Evolutionary conservation across 225 moss, liverwort and hornwort genomes (phyloP).

Genomic region (Ulota crispa): DNA sequence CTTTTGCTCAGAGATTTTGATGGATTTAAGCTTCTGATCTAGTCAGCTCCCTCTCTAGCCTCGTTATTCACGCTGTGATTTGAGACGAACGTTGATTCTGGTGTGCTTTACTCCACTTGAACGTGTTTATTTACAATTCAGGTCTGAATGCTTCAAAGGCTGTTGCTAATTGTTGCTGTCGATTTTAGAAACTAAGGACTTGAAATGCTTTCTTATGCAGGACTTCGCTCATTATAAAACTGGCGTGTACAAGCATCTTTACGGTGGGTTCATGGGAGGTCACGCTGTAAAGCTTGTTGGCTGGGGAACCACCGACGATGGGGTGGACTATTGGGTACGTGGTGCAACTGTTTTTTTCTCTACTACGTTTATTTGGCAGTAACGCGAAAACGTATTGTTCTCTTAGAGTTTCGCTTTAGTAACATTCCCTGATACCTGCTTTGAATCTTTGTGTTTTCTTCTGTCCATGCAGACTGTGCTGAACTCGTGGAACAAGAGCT

Average conservation of each 20-base stretch:
- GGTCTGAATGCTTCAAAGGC: background rate
- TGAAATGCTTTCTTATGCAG: conserved; percentile 17
- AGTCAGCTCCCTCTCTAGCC: background rate
- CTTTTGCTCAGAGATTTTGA: background rate
- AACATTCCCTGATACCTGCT: background rate
- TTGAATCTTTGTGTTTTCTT: background rate
- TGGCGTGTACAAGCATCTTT: conserved; percentile 78
- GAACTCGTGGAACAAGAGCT: conserved; percentile 83
- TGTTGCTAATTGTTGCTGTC: background rate
- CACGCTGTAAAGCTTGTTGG: conserved; percentile 96
- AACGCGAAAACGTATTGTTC: background rate
- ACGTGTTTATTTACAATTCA: background rate
- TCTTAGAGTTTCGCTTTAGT: background rate
- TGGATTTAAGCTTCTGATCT: background rate
- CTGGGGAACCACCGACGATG: conserved; percentile 83
- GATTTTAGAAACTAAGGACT: background rate
- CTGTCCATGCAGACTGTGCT: conserved; percentile 50
- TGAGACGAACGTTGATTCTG: background rate
- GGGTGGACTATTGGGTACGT: conserved; percentile 85
- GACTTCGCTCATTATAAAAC: conserved; percentile 88
- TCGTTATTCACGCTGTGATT: background rate
- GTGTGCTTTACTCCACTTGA: background rate
- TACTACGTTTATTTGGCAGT: background rate
- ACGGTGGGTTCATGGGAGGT: conserved; percentile 80
- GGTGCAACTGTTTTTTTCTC: background rate